Conservation (phyloP, 2,329 filamentous ascomycete species). For the Colletotrichum sp. region DNA sequence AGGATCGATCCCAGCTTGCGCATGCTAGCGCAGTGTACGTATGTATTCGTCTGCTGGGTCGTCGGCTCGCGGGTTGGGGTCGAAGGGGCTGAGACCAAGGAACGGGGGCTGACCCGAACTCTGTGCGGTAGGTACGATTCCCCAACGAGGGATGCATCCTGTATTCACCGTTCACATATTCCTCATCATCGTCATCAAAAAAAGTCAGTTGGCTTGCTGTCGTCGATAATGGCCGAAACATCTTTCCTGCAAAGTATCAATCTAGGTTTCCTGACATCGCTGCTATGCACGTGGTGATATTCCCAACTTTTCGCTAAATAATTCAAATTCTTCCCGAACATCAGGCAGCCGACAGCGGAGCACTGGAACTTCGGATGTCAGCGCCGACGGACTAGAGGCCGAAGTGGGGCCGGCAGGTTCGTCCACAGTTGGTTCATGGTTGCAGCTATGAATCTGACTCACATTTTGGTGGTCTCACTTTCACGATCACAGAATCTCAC, state of each 20-base stretch:
- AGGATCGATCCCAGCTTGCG: background rate
- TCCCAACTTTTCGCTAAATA: no score
- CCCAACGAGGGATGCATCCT: no score
- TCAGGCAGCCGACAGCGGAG: background rate
- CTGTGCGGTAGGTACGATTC: no score
- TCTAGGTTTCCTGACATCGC: background rate
- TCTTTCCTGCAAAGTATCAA: no score
- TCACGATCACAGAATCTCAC: background rate
- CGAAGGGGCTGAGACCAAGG: no score
- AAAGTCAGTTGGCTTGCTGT: no score
- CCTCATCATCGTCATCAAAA: no score
- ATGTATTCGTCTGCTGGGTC: background rate
- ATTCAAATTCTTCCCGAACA: accelerated
- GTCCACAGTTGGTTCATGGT: background rate
- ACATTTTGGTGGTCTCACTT: background rate
- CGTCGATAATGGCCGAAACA: no score
- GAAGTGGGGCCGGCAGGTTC: background rate
- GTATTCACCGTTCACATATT: no score
- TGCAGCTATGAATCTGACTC: background rate
- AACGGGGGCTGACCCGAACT: no score
- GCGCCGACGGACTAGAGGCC: background rate
- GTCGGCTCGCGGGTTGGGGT: no score
- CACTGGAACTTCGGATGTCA: background rate
- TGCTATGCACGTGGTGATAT: no score
- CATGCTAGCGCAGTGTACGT: background rate